phyloP scores from a whole-genome alignment of 345 rosid species.

The Trapa bicornis region DNA sequence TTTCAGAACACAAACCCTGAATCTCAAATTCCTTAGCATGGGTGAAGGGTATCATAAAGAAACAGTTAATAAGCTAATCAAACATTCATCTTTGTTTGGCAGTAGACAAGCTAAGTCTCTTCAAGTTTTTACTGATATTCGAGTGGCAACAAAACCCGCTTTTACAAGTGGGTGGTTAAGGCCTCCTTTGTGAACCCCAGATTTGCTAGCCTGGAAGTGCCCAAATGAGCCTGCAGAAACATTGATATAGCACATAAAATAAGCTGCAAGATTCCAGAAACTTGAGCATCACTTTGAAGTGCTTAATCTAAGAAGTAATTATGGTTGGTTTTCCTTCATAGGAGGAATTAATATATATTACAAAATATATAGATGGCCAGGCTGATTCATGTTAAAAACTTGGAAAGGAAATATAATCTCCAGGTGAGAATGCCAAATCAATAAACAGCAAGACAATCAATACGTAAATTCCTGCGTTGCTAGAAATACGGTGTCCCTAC shows the following conservation, averaged over 20 bases:
- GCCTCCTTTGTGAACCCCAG: constrained; percentile 92
- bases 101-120: background rate
- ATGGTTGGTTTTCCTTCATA: background rate
- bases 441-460: background rate
- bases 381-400: background rate
- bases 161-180: constrained; percentile 53
- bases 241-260: background rate
- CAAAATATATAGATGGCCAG: background rate
- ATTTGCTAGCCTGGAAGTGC: constrained; percentile 92
- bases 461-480: background rate
- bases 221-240: constrained; percentile 75
- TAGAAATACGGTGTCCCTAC: constrained; percentile 3
- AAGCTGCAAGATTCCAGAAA: background rate
- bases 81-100: constrained; percentile 68
- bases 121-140: constrained; percentile 54
- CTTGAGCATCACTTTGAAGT: background rate
- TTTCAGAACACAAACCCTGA: background rate
- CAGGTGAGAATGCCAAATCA: background rate
- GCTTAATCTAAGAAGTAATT: background rate
- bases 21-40: background rate
- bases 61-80: background rate
- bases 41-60: background rate
- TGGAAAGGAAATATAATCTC: background rate
- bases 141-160: constrained; percentile 92
- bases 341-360: background rate